A percentile compares a stretch with the other conserved stretches of the same genome.
Conservation (phyloP, 129 eudicot species). For the Escallonia herrerae region DNA sequence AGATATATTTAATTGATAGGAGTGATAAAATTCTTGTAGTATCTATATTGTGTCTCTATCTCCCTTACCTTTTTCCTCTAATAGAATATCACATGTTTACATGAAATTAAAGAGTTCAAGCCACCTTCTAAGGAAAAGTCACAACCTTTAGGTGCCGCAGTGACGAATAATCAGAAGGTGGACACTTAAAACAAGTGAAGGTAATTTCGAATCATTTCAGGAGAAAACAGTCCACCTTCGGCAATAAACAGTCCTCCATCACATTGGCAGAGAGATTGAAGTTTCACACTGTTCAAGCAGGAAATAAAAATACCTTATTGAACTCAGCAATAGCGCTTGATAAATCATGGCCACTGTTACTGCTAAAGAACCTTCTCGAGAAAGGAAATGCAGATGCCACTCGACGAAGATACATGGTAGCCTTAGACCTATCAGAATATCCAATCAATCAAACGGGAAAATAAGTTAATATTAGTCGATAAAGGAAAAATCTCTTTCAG, state of each 20-base stretch:
- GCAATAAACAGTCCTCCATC: background rate
- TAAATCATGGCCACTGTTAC: slow-evolving; percentile 36
- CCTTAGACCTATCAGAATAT: background rate
- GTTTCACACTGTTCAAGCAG: background rate
- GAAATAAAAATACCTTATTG: slow-evolving; percentile 46
- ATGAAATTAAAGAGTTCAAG: too few species aligned
- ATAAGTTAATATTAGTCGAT: background rate
- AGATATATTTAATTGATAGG: too few species aligned
- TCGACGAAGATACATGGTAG: slow-evolving; percentile 38
- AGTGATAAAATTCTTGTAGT: too few species aligned
- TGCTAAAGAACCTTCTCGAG: slow-evolving; percentile 27
- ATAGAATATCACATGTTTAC: too few species aligned
- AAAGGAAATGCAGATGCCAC: slow-evolving; percentile 5
- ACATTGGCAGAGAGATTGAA: background rate
- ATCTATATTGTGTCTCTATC: too few species aligned
- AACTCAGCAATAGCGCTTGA: slow-evolving; percentile 51
- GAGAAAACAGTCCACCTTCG: too few species aligned
- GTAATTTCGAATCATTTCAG: too few species aligned
- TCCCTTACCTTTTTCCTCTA: too few species aligned
- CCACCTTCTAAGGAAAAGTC: too few species aligned
- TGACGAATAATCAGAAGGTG: too few species aligned
- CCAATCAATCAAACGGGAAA: background rate
- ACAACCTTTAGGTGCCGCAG: too few species aligned
- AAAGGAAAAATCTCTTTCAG: slow-evolving; percentile 13
- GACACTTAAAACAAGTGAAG: too few species aligned